phyloP scores from a whole-genome alignment of 495 filamentous ascomycete genomes.

The Xylaria acuta region DNA sequence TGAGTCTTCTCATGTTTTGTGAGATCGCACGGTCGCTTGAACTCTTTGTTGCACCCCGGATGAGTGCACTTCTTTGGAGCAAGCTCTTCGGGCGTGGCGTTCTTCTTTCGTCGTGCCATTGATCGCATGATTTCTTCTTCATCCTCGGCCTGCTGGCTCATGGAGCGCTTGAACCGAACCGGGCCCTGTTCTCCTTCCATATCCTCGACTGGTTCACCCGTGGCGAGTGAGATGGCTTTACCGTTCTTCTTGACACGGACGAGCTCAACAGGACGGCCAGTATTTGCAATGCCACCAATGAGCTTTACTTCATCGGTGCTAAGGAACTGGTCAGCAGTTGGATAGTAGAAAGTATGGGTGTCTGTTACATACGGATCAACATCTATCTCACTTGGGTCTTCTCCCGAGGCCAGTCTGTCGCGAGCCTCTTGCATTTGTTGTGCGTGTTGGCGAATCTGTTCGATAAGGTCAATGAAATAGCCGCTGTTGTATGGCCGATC shows the following conservation, averaged over 20 bases:
- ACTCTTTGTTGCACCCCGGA: slow-evolving; percentile 79
- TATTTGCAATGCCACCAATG: slow-evolving; percentile 75
- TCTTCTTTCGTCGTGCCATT: slow-evolving; percentile 90
- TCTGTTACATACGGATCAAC: slow-evolving; percentile 56
- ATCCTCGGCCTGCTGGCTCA: slow-evolving; percentile 64
- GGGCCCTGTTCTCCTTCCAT: slow-evolving; percentile 52
- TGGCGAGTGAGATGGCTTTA: slow-evolving; percentile 75
- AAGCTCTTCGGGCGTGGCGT: slow-evolving; percentile 71
- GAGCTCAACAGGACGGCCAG: slow-evolving; percentile 78
- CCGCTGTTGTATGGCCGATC: slow-evolving; percentile 89
- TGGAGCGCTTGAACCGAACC: slow-evolving; percentile 65
- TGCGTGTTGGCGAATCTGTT: slow-evolving; percentile 81
- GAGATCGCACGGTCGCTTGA: slow-evolving; percentile 89
- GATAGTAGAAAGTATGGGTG: not conserved
- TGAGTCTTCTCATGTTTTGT: slow-evolving; percentile 98
- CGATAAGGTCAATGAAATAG: slow-evolving; percentile 93
- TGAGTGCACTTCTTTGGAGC: slow-evolving; percentile 73
- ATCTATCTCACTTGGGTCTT: slow-evolving; percentile 54
- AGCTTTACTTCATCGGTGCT: slow-evolving; percentile 73
- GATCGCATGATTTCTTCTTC: slow-evolving; percentile 82
- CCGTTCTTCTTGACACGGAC: slow-evolving; percentile 78
- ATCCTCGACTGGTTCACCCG: slow-evolving; percentile 58
- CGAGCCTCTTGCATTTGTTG: slow-evolving; percentile 59
- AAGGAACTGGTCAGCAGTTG: slow-evolving; percentile 46
- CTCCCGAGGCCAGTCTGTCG: slow-evolving; percentile 52